Percentiles rank a stretch among this genome's conserved stretches.
These are phyloP conservation scores for Gilbertella persicaria DNA, from an alignment of 371 early-diverging fungal genomes.

Conservation along the genomic window DNA sequence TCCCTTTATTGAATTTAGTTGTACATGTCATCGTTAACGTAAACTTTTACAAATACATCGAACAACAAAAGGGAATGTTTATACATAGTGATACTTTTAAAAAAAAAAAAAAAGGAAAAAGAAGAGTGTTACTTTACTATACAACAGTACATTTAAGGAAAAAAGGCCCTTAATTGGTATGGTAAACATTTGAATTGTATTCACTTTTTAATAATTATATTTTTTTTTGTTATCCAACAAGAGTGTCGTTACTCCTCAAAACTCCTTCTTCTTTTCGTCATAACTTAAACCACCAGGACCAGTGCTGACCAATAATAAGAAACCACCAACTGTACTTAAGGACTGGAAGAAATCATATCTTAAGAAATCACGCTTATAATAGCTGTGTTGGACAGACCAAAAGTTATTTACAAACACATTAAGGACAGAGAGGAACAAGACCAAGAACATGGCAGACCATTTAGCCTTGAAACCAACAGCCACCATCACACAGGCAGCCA, in stretches of 20 bases:
- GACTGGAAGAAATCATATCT: slow-evolving; percentile 99
- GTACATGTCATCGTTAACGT: too few species aligned
- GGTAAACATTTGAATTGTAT: too few species aligned
- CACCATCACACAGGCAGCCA: slow-evolving; percentile 92
- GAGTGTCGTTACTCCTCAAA: slow-evolving; percentile 56
- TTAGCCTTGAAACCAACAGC: slow-evolving; percentile 97
- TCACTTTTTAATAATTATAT: too few species aligned
- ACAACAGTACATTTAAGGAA: too few species aligned
- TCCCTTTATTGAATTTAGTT: too few species aligned
- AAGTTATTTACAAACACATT: slow-evolving; percentile 95
- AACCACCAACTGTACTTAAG: slow-evolving; percentile 93
- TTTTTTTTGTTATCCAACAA: too few species aligned
- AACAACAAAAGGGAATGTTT: too few species aligned
- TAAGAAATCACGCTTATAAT: slow-evolving; percentile 86
- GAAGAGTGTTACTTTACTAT: too few species aligned
- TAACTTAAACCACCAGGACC: slow-evolving; percentile 92
- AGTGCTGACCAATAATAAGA: slow-evolving; percentile 86
- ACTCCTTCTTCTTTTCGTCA: slow-evolving; percentile 96
- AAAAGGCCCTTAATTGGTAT: too few species aligned
- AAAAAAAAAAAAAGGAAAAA: too few species aligned
- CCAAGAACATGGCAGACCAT: slow-evolving; percentile 90
- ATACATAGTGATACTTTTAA: too few species aligned
- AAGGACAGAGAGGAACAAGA: slow-evolving; percentile 83
- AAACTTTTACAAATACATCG: too few species aligned
- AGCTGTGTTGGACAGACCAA: slow-evolving; percentile 87